Evolutionary conservation across 2,329 filamentous ascomycete species (phyloP).

Genomic region (Knufia petricola): DNA sequence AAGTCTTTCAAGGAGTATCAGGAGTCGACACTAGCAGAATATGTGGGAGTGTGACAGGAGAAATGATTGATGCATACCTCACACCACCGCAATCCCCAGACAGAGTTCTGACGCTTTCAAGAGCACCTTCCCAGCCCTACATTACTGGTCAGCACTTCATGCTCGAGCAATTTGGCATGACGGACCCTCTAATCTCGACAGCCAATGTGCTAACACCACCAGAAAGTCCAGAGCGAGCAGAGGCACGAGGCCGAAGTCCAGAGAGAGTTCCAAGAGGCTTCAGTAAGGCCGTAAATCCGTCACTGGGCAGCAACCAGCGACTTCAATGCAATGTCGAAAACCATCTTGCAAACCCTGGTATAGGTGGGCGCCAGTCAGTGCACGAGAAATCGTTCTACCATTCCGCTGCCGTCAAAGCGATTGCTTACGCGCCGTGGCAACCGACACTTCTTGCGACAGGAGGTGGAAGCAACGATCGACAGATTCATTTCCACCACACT

Average conservation of each 20-base stretch:
- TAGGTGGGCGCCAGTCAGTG: conserved; percentile 24
- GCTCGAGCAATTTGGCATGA: conserved; percentile 1
- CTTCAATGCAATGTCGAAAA: conserved; percentile 12
- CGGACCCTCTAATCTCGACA: background rate
- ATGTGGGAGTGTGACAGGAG: background rate
- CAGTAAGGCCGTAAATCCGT: background rate
- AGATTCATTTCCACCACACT: conserved; percentile 92
- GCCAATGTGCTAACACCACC: conserved; percentile 6
- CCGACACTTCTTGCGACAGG: conserved; percentile 78
- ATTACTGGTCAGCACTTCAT: background rate
- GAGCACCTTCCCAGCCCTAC: background rate
- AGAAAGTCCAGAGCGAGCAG: background rate
- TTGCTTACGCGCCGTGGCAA: conserved; percentile 94
- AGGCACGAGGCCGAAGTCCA: background rate
- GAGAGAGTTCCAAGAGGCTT: background rate
- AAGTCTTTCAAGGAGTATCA: background rate
- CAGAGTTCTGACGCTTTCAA: background rate
- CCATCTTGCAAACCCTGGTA: conserved; percentile 15
- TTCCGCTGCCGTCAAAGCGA: conserved; percentile 85
- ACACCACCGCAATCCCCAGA: conserved; percentile 7
- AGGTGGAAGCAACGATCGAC: conserved; percentile 86
- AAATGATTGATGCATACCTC: background rate
- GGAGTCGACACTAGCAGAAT: background rate
- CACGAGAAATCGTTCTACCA: conserved; percentile 69
- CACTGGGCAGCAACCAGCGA: background rate